A percentile compares a stretch with the other conserved stretches of the same genome.
These are phyloP conservation scores for Lactarius pseudohatsudake DNA, from an alignment of 768 basidiomycete species.

Conservation along the genomic window DNA sequence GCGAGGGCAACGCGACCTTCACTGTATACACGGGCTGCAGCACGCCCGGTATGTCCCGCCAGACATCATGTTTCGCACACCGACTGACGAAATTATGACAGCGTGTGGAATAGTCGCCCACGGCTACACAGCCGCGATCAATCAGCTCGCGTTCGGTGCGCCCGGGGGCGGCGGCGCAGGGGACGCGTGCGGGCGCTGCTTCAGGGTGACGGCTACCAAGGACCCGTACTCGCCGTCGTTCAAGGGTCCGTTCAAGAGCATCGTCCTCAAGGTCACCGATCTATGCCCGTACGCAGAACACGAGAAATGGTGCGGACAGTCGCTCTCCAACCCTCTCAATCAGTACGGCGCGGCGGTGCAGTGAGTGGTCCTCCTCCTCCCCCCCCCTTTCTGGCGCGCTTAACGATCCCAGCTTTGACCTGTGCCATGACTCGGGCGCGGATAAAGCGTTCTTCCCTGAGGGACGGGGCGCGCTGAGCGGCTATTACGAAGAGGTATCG, in stretches of 20 bases:
- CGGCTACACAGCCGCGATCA: slow-evolving; percentile 58
- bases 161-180: slow-evolving; percentile 50
- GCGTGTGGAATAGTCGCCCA: slow-evolving; percentile 53
- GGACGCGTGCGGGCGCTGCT: slow-evolving; percentile 66
- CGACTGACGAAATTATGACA: slow-evolving; percentile 19
- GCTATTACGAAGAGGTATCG: slow-evolving; percentile 53
- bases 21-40: slow-evolving; percentile 54
- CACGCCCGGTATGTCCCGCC: slow-evolving; percentile 41
- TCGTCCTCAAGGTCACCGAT: slow-evolving; percentile 53
- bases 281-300: slow-evolving; percentile 49
- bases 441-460: slow-evolving; percentile 54
- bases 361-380: slow-evolving; percentile 36
- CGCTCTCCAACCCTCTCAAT: slow-evolving; percentile 42
- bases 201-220: slow-evolving; percentile 49
- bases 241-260: slow-evolving; percentile 52
- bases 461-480: slow-evolving; percentile 52
- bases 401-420: slow-evolving; percentile 49
- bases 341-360: slow-evolving; percentile 44
- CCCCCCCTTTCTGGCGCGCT: background rate
- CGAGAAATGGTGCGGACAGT: slow-evolving; percentile 56
- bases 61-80: background rate
- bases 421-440: slow-evolving; percentile 59
- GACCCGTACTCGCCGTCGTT: slow-evolving; percentile 55
- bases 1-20: slow-evolving; percentile 55
- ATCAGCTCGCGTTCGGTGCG: slow-evolving; percentile 56